These are phyloP conservation scores for Ophiostoma ulmi DNA, from an alignment of 2,329 filamentous ascomycete species.

Conservation along the genomic window DNA sequence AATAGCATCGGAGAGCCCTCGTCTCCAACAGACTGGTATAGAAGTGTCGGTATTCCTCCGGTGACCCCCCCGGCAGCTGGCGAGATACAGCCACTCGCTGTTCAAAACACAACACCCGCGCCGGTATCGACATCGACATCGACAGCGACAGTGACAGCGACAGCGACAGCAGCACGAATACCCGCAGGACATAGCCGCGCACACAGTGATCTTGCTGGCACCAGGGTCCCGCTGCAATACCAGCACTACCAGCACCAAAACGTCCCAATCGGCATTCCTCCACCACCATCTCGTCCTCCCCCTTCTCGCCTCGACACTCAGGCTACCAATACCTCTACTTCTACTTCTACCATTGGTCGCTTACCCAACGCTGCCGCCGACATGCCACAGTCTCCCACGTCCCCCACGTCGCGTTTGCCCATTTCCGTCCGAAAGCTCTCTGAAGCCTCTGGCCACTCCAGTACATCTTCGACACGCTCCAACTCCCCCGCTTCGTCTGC, in stretches of 20 bases:
- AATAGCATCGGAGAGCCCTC: conserved; percentile 55
- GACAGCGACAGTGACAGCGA: neutral
- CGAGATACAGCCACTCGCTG: neutral
- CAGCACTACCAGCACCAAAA: conserved; percentile 15
- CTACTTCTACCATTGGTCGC: neutral
- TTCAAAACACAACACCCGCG: neutral
- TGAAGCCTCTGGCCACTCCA: conserved; percentile 44
- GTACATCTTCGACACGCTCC: conserved; percentile 50
- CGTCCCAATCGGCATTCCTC: neutral
- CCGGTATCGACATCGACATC: neutral
- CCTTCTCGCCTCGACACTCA: conserved; percentile 14
- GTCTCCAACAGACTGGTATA: conserved; percentile 65
- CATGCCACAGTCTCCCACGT: conserved; percentile 29
- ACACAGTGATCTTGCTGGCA: conserved; percentile 54
- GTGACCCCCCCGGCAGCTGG: neutral
- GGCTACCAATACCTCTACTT: neutral
- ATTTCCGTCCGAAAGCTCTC: conserved; percentile 39
- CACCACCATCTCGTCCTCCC: conserved; percentile 16
- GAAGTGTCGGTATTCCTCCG: conserved; percentile 30
- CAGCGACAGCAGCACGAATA: neutral
- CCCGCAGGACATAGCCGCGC: conserved; percentile 42
- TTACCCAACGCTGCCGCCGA: conserved; percentile 15
- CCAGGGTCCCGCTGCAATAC: conserved; percentile 16
- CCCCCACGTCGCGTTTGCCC: conserved; percentile 37
- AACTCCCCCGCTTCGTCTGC: conserved; percentile 49